Conservation (phyloP, 148 eudicot genomes). For the Camellia japonica region DNA sequence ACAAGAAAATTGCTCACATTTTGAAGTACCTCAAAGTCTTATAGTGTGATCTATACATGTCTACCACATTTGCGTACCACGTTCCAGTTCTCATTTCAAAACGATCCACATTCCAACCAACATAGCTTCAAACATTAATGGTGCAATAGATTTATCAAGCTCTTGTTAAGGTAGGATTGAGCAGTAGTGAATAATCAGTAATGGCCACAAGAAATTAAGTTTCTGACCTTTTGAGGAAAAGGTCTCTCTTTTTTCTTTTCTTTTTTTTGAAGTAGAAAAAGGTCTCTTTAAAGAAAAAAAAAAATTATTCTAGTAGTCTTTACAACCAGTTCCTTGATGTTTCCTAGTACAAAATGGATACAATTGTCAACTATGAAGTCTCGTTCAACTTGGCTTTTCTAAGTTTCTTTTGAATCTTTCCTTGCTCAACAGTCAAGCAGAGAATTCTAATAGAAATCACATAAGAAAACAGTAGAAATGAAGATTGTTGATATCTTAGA, state of each 20-base stretch:
- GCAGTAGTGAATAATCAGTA: background rate
- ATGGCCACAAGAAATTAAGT: background rate
- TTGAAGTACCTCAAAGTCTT: too few species aligned
- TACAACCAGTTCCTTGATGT: background rate
- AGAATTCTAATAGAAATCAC: background rate
- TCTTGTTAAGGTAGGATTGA: background rate
- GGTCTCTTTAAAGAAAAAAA: background rate
- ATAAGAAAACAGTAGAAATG: background rate
- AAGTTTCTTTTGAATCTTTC: background rate
- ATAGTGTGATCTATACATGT: too few species aligned
- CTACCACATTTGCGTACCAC: too few species aligned
- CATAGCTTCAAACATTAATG: background rate
- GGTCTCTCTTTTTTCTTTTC: background rate
- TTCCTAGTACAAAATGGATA: background rate
- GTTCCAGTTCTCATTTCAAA: too few species aligned
- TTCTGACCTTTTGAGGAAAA: background rate
- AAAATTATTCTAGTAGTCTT: background rate
- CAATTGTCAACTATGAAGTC: background rate
- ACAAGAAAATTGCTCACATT: too few species aligned
- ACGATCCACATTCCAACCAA: too few species aligned
- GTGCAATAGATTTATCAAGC: background rate
- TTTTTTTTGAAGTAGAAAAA: background rate
- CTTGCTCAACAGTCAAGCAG: background rate
- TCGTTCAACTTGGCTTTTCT: background rate
- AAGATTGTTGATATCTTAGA: background rate